Percentiles rank a stretch among this genome's conserved stretches.
phyloP scores from a whole-genome alignment of 2,329 filamentous ascomycete genomes.

The Tricladium varicosporioides region DNA sequence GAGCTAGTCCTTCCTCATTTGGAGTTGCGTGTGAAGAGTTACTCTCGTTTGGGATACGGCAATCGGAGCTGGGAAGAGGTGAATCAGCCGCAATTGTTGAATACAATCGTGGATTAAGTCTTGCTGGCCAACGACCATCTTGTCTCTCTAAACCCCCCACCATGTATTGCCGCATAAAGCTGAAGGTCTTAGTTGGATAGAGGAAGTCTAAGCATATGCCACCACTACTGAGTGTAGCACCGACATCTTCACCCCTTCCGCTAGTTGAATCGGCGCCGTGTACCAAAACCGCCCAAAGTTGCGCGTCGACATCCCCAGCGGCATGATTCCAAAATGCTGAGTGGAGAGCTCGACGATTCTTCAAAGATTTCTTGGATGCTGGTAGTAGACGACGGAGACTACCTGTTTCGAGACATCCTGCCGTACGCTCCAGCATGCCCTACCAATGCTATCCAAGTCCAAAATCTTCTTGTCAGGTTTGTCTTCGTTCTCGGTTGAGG shows the following conservation, averaged over 20 bases:
- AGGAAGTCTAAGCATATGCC: slow-evolving; percentile 38
- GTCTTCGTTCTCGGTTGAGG: not conserved
- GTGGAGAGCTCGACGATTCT: slow-evolving; percentile 48
- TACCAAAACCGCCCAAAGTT: slow-evolving; percentile 30
- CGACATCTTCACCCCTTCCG: slow-evolving; percentile 11
- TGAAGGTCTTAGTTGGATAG: slow-evolving; percentile 39
- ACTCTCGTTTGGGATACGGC: too few relatives aligned
- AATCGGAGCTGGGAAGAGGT: too few relatives aligned
- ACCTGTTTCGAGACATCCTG: slow-evolving; percentile 54
- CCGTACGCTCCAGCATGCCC: slow-evolving; percentile 59
- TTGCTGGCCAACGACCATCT: slow-evolving; percentile 24
- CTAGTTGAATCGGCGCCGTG: slow-evolving; percentile 18
- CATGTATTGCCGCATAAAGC: slow-evolving; percentile 34
- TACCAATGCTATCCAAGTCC: slow-evolving; percentile 18
- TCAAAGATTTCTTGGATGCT: slow-evolving; percentile 31
- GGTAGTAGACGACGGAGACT: slow-evolving; percentile 50
- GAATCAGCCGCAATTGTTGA: slow-evolving; percentile 28
- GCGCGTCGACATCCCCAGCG: slow-evolving; percentile 36
- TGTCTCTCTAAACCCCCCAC: slow-evolving; percentile 26
- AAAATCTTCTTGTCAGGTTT: too few relatives aligned
- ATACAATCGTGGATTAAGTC: slow-evolving; percentile 33
- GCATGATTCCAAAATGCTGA: slow-evolving; percentile 56
- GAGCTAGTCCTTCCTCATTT: too few relatives aligned
- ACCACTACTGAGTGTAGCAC: slow-evolving; percentile 9
- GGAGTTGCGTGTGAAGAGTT: too few relatives aligned